phyloP scores from a whole-genome alignment of 495 filamentous ascomycete species.

The Lophium mytilinum region DNA sequence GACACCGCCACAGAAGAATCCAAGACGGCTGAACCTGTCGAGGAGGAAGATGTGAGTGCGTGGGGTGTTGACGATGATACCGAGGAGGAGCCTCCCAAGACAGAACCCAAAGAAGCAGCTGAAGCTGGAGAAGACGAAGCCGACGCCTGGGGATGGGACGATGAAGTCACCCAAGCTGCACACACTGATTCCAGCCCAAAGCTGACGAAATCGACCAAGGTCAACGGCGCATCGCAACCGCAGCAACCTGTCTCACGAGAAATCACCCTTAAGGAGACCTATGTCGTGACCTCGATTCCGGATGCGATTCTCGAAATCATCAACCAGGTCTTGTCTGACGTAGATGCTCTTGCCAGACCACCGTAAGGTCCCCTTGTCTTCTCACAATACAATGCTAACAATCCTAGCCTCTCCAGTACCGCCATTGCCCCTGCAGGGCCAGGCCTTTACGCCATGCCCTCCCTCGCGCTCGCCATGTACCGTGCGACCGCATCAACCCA shows the following conservation, averaged over 20 bases:
- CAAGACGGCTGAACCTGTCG: slow-evolving; percentile 38
- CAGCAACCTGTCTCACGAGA: slow-evolving; percentile 38
- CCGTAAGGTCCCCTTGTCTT: slow-evolving; percentile 29
- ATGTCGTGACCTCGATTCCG: slow-evolving; percentile 80
- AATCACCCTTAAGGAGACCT: slow-evolving; percentile 75
- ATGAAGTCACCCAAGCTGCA: slow-evolving; percentile 38
- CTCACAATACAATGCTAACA: slow-evolving; percentile 21
- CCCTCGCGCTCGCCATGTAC: slow-evolving; percentile 81
- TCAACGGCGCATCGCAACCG: slow-evolving; percentile 15
- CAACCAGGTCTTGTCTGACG: slow-evolving; percentile 59
- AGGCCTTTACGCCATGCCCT: slow-evolving; percentile 72
- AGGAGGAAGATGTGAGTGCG: slow-evolving; percentile 52
- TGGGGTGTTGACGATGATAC: slow-evolving; percentile 55
- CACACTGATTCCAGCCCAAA: slow-evolving; percentile 4
- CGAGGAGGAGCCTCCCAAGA: slow-evolving; percentile 10
- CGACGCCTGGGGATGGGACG: slow-evolving; percentile 70
- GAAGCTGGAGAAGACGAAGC: slow-evolving; percentile 40
- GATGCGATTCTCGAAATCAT: slow-evolving; percentile 66
- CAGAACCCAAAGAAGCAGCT: slow-evolving; percentile 17
- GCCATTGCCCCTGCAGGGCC: slow-evolving; percentile 62
- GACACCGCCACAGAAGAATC: slow-evolving; percentile 10
- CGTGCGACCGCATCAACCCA: slow-evolving; percentile 75
- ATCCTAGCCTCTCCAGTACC: slow-evolving; percentile 38
- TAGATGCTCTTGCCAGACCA: slow-evolving; percentile 49
- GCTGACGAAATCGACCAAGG: background rate